Percentiles rank a stretch among this genome's conserved stretches.
Evolutionary conservation across 116 monocot species (phyloP).

Genomic region (Trichopus zeylanicus): DNA sequence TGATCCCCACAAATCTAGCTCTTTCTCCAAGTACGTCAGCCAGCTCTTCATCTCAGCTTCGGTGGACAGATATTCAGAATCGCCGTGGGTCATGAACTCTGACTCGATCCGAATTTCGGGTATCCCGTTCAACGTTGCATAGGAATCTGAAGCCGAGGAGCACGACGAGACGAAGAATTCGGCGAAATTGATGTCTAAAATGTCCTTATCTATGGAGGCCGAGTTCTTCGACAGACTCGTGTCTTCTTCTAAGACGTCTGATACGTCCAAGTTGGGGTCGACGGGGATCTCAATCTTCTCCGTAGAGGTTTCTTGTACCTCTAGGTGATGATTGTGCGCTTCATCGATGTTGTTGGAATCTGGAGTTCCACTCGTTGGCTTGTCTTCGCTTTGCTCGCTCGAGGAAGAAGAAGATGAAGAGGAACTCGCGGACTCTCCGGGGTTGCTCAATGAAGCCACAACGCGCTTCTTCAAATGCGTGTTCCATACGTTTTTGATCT

Average conservation of each 20-base stretch:
- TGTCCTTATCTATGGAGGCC: no score
- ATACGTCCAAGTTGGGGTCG: constrained; percentile 12
- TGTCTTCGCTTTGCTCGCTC: no score
- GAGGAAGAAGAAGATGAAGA: neutral
- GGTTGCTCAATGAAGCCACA: neutral
- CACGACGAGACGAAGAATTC: no score
- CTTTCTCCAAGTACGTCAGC: constrained; percentile 63
- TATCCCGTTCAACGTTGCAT: no score
- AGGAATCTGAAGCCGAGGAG: no score
- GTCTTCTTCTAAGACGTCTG: no score
- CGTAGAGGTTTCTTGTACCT: neutral
- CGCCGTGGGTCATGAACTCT: neutral
- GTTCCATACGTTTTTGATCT: constrained; percentile 92
- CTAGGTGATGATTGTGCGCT: no score
- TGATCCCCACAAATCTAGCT: constrained; percentile 32
- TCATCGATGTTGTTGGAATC: neutral
- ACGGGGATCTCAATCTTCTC: constrained; percentile 21
- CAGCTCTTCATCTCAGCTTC: constrained; percentile 14
- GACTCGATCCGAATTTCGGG: neutral
- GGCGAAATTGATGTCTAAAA: no score
- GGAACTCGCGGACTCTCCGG: neutral
- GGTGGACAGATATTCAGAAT: neutral
- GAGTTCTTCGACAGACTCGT: no score
- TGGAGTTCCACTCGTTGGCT: neutral
- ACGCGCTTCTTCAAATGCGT: constrained; percentile 77